These are phyloP conservation scores for Xylaria acuta DNA, from an alignment of 495 filamentous ascomycete species.

Conservation along the genomic window DNA sequence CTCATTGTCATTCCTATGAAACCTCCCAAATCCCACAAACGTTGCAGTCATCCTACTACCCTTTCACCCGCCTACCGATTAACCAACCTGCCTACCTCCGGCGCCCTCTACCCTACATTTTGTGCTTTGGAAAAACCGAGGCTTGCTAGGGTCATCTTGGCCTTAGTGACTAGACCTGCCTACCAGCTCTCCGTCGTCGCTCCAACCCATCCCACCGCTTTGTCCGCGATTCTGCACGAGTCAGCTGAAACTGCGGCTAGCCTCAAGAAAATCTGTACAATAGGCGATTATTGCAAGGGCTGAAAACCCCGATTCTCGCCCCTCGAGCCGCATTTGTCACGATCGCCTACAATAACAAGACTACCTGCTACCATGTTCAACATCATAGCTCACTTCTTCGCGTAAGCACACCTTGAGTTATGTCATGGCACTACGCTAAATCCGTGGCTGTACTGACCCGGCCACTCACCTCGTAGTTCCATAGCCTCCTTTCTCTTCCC, in stretches of 20 bases:
- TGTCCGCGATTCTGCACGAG: background rate
- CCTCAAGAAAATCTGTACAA: background rate
- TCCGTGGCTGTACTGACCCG: slow-evolving; percentile 1
- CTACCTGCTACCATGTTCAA: slow-evolving; percentile 23
- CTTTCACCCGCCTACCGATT: background rate
- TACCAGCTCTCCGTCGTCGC: background rate
- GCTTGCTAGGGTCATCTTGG: slow-evolving; percentile 12
- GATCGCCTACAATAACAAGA: background rate
- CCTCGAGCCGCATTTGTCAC: background rate
- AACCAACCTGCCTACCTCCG: background rate
- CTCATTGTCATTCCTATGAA: slow-evolving; percentile 11
- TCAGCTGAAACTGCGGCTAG: background rate
- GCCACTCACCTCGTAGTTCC: slow-evolving; percentile 60
- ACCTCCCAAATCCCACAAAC: slow-evolving; percentile 1
- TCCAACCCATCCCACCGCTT: background rate
- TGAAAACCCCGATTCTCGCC: background rate
- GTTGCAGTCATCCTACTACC: background rate
- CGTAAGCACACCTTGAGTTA: slow-evolving; percentile 14
- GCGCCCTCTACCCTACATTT: background rate
- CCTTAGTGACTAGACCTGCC: background rate
- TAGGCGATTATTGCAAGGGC: background rate
- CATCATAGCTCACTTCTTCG: slow-evolving; percentile 26
- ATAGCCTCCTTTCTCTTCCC: slow-evolving; percentile 92
- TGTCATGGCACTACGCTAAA: background rate
- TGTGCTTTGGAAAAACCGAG: background rate